Percentiles rank a stretch among this genome's conserved stretches.
phyloP scores from a whole-genome alignment of 2,329 filamentous ascomycete species.

The Macrophomina phaseolina region DNA sequence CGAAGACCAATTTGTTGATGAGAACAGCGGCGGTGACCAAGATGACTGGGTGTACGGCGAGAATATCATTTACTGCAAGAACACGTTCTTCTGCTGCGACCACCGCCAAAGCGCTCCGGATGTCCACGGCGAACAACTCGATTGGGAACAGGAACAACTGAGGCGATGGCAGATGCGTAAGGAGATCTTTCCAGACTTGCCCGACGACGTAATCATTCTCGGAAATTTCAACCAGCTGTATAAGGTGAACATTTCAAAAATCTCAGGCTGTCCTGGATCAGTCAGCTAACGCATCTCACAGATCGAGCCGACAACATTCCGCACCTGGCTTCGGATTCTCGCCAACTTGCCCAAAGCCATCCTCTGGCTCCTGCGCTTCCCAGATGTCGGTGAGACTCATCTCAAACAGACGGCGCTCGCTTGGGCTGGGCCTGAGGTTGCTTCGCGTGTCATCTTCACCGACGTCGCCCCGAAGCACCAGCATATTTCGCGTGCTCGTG shows the following conservation, averaged over 20 bases:
- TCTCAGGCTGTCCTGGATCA: background rate
- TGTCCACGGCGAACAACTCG: slow-evolving; percentile 66
- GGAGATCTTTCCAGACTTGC: slow-evolving; percentile 81
- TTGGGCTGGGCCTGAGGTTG: slow-evolving; percentile 87
- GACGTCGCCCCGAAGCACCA: slow-evolving; percentile 95
- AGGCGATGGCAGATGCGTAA: slow-evolving; percentile 92
- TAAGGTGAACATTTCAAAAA: slow-evolving; percentile 69
- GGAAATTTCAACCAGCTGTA: slow-evolving; percentile 99
- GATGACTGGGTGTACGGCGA: slow-evolving; percentile 95
- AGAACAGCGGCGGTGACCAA: slow-evolving; percentile 70
- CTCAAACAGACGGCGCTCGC: slow-evolving; percentile 76
- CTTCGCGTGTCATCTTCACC: slow-evolving; percentile 87
- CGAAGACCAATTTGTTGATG: slow-evolving; percentile 67
- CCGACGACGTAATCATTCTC: slow-evolving; percentile 85
- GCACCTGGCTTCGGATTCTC: slow-evolving; percentile 92
- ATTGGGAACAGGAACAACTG: slow-evolving; percentile 83
- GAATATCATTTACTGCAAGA: slow-evolving; percentile 91
- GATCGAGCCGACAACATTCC: slow-evolving; percentile 97
- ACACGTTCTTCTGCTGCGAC: slow-evolving; percentile 98
- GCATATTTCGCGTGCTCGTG: slow-evolving; percentile 88
- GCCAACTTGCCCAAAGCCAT: slow-evolving; percentile 83
- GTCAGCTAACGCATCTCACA: slow-evolving; percentile 46
- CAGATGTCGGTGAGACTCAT: slow-evolving; percentile 88
- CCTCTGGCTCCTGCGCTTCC: slow-evolving; percentile 95
- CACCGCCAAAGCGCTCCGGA: slow-evolving; percentile 89